Evolutionary conservation across 1,139 yeast species (phyloP).

Genomic region (Meyerozyma guilliermondii): DNA sequence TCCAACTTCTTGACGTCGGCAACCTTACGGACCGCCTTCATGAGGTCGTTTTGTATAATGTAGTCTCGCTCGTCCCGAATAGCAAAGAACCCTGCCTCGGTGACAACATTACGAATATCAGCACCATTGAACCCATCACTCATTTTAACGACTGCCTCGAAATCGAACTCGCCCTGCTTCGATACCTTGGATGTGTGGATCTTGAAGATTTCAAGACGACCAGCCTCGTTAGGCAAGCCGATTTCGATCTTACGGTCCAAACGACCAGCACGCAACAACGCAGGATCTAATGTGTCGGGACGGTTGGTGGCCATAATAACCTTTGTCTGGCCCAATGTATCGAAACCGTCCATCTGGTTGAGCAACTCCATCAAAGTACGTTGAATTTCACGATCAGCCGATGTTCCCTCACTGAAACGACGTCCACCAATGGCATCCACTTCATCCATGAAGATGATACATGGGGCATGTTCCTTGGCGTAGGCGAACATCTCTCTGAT

Average conservation of each 20-base stretch:
- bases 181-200: slow-evolving; percentile 85
- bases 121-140: slow-evolving; percentile 99
- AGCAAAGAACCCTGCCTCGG: slow-evolving; percentile 99
- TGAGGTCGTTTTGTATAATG: slow-evolving; percentile 85
- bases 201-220: slow-evolving; percentile 90
- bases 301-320: slow-evolving; percentile 99
- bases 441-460: slow-evolving; percentile 99
- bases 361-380: slow-evolving; percentile 97
- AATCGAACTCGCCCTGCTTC: slow-evolving; percentile 94
- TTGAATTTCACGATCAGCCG: slow-evolving; percentile 98
- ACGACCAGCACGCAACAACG: slow-evolving; percentile 96
- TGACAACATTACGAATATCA: slow-evolving; percentile 92
- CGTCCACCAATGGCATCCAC: slow-evolving; percentile 99
- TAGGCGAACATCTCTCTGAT: slow-evolving; percentile 98
- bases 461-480: slow-evolving; percentile 97
- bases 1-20: slow-evolving; percentile 96
- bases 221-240: slow-evolving; percentile 94
- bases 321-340: slow-evolving; percentile 93
- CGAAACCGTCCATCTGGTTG: slow-evolving; percentile 99
- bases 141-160: slow-evolving; percentile 96
- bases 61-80: slow-evolving; percentile 96
- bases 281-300: slow-evolving; percentile 99
- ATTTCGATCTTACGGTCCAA: slow-evolving; percentile 96
- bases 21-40: slow-evolving; percentile 98
- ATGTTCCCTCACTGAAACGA: slow-evolving; percentile 96